Evolutionary conservation across 2,329 filamentous ascomycete genomes (phyloP).

Genomic region (Paecilomyces sp.): DNA sequence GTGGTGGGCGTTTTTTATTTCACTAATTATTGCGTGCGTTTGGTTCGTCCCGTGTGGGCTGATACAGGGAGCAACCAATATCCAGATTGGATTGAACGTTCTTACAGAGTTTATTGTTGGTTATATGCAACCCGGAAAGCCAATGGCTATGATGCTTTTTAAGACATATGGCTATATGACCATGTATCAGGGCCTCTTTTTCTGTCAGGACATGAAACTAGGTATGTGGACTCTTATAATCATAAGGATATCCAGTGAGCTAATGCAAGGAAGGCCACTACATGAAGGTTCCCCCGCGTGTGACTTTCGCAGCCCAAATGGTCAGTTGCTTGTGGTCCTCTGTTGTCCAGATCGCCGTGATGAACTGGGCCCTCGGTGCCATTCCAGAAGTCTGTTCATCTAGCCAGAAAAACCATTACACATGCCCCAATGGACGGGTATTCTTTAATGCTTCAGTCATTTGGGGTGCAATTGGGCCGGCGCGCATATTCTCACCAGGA

Average conservation of each 20-base stretch:
- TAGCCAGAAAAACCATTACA: conserved; percentile 52
- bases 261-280: conserved; percentile 43
- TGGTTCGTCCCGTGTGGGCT: conserved; percentile 58
- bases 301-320: conserved; percentile 47
- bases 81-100: conserved; percentile 60
- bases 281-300: conserved; percentile 50
- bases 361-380: conserved; percentile 41
- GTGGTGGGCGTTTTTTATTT: conserved; percentile 67
- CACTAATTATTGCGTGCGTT: conserved; percentile 55
- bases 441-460: conserved; percentile 66
- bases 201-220: conserved; percentile 59
- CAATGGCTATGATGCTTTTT: conserved; percentile 71
- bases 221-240: conserved; percentile 15
- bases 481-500: conserved; percentile 58
- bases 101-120: conserved; percentile 67
- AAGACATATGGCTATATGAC: conserved; percentile 66
- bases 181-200: conserved; percentile 60
- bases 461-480: conserved; percentile 67
- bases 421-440: conserved; percentile 50
- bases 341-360: conserved; percentile 41
- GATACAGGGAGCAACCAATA: conserved; percentile 64
- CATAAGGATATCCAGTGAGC: not conserved
- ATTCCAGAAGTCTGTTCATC: conserved; percentile 60
- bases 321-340: conserved; percentile 44
- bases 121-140: conserved; percentile 64